These are phyloP conservation scores for Dianthus caryophyllus DNA, from an alignment of 148 eudicot genomes.

Conservation along the genomic window DNA sequence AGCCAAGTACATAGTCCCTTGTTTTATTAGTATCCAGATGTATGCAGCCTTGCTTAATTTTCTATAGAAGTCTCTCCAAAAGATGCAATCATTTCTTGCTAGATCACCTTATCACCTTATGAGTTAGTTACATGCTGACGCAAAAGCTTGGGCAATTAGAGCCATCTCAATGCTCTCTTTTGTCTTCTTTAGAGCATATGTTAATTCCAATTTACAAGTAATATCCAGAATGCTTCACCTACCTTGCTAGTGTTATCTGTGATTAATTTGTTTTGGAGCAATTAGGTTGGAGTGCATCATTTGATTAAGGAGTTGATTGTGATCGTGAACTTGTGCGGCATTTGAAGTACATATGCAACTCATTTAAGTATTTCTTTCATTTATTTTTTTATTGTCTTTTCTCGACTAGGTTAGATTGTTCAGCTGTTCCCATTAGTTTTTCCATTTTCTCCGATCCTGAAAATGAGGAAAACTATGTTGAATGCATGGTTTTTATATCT, in stretches of 20 bases:
- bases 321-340: too few species aligned
- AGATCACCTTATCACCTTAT: background rate
- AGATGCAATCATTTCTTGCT: background rate
- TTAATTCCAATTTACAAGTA: too few species aligned
- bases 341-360: too few species aligned
- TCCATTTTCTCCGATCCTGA: too few species aligned
- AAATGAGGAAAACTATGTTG: too few species aligned
- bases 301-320: too few species aligned
- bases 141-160: background rate
- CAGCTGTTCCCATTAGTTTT: too few species aligned
- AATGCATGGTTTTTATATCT: too few species aligned
- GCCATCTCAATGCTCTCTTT: background rate
- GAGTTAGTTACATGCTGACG: slow-evolving; percentile 1
- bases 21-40: background rate
- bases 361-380: too few species aligned
- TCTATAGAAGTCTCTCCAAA: background rate
- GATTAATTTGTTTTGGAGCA: background rate
- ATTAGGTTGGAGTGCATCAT: background rate
- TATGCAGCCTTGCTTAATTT: background rate
- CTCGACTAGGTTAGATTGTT: too few species aligned
- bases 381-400: too few species aligned
- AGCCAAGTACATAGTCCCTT: background rate
- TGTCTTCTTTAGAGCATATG: background rate
- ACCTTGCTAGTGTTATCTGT: background rate
- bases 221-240: background rate